A percentile compares a stretch with the other conserved stretches of the same genome.
phyloP scores from a whole-genome alignment of 768 basidiomycete genomes.

The Candolleomyces efflorescens region DNA sequence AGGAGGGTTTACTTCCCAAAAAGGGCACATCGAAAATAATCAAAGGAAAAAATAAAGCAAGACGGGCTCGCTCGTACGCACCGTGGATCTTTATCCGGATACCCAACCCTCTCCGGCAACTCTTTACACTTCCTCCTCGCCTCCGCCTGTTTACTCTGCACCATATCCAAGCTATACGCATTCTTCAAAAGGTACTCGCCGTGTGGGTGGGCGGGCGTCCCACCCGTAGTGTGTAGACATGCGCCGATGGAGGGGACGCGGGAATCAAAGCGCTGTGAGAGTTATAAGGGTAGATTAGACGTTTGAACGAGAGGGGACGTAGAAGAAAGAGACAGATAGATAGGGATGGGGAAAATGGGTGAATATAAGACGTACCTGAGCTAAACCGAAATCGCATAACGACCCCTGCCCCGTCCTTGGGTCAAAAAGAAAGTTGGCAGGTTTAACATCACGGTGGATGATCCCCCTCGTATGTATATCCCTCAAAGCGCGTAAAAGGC shows the following conservation, averaged over 20 bases:
- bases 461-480: constrained; percentile 85
- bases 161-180: constrained; percentile 42
- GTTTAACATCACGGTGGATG: constrained; percentile 97
- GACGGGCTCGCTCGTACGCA: constrained; percentile 30
- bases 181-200: constrained; percentile 47
- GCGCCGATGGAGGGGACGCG: constrained; percentile 37
- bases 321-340: too few relatives aligned
- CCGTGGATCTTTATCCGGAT: constrained; percentile 72
- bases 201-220: constrained; percentile 58
- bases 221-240: constrained; percentile 72
- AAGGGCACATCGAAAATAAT: too few relatives aligned
- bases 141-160: constrained; percentile 58
- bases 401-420: constrained; percentile 78
- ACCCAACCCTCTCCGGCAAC: constrained; percentile 71
- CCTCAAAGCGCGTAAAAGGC: constrained; percentile 84
- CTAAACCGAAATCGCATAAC: constrained; percentile 93
- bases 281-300: too few relatives aligned
- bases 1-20: too few relatives aligned
- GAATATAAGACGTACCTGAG: constrained; percentile 78
- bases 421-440: constrained; percentile 95
- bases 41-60: too few relatives aligned
- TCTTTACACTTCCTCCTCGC: constrained; percentile 49
- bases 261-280: constrained; percentile 51
- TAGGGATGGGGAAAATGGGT: too few relatives aligned
- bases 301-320: too few relatives aligned